These are phyloP conservation scores for Syncephalastrum contaminatum DNA, from an alignment of 371 early-diverging fungal species.

Conservation along the genomic window DNA sequence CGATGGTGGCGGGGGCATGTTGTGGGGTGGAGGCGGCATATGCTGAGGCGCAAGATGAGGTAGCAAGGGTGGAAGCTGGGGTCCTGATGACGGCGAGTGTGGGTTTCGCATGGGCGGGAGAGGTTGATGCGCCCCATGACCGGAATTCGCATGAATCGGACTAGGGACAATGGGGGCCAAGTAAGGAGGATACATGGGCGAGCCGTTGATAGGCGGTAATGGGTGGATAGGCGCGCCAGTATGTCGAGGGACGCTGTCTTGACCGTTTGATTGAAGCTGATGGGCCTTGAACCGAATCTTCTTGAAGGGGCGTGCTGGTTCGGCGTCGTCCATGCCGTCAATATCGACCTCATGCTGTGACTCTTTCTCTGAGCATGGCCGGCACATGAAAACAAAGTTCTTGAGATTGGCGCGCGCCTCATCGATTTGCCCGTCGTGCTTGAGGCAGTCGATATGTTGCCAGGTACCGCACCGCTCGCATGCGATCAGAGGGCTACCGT, in stretches of 20 bases:
- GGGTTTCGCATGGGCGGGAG: background rate
- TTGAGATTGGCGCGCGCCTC: constrained; percentile 26
- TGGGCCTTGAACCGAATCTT: background rate
- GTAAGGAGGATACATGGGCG: background rate
- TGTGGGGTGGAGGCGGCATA: constrained; percentile 1
- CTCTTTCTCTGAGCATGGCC: constrained; percentile 29
- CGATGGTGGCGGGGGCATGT: constrained; percentile 5
- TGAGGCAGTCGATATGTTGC: constrained; percentile 70
- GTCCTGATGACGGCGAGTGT: background rate
- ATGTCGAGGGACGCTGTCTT: constrained; percentile 2
- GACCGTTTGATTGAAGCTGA: constrained; percentile 4
- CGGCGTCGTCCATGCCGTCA: constrained; percentile 15
- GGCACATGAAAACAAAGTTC: constrained; percentile 44
- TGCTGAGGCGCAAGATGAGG: constrained; percentile 7
- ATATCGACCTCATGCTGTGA: constrained; percentile 18
- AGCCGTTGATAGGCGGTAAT: constrained; percentile 6
- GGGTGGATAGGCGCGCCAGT: background rate
- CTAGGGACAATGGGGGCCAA: background rate
- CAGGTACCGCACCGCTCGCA: constrained; percentile 69
- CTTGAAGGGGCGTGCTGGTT: background rate
- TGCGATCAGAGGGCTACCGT: constrained; percentile 75
- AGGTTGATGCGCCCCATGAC: background rate
- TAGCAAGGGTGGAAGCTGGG: constrained; percentile 5
- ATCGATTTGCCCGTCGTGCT: constrained; percentile 41
- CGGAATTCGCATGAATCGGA: too few relatives aligned